Conservation (phyloP, 345 rosid genomes). For the Aquilaria sinensis region DNA sequence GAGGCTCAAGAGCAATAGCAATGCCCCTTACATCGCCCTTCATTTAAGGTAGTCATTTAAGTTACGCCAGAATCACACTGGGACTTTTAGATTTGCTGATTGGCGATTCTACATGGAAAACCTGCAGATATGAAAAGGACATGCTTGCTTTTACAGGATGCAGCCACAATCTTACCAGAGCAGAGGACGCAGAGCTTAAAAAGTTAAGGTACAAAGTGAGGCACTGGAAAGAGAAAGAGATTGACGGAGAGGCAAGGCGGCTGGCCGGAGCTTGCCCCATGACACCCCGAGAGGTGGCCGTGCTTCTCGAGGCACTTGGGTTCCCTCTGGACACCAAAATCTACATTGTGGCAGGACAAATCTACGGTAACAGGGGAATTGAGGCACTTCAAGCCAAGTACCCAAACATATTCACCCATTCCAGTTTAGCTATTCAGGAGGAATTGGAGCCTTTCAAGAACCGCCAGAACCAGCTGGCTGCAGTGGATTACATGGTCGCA, state of each 20-base stretch:
- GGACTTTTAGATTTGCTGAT: background rate
- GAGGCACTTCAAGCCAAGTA: conserved; percentile 37
- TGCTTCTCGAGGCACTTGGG: conserved; percentile 67
- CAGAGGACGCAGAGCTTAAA: conserved; percentile 37
- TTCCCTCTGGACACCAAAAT: conserved; percentile 51
- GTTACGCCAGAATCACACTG: background rate
- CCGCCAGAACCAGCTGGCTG: conserved; percentile 59
- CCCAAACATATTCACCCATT: conserved; percentile 47
- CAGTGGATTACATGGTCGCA: conserved; percentile 61
- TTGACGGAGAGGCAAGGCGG: conserved; percentile 36
- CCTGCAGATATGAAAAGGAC: conserved; percentile 70
- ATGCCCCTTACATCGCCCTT: conserved; percentile 47
- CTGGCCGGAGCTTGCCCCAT: conserved; percentile 56
- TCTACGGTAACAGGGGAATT: conserved; percentile 51
- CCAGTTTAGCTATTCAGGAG: conserved; percentile 42
- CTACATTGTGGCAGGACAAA: conserved; percentile 65
- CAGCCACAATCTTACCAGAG: conserved; percentile 48
- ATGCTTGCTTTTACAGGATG: conserved; percentile 81
- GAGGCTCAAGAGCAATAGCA: conserved; percentile 34
- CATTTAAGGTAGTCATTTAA: conserved; percentile 47
- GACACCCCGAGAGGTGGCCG: conserved; percentile 65
- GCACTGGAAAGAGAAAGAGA: conserved; percentile 63
- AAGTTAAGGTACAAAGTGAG: conserved; percentile 33
- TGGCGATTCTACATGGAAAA: background rate
- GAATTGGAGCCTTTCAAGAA: conserved; percentile 36